Percentiles rank a stretch among this genome's conserved stretches.
Evolutionary conservation across 768 basidiomycete genomes (phyloP).

Genomic region (Coprinopsis sp.): DNA sequence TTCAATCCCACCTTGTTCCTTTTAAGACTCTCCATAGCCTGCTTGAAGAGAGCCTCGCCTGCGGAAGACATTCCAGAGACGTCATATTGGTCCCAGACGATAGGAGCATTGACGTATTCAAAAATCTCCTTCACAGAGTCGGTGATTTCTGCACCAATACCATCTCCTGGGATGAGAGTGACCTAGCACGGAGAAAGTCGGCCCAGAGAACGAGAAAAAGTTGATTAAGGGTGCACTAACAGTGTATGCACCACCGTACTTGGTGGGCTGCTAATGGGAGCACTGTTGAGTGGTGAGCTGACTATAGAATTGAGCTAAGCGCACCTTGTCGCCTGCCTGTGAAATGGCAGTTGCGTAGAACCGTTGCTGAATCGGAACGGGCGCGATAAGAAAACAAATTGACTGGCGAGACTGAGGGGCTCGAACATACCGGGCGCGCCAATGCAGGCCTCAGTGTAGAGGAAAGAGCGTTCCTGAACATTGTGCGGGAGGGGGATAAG

Average conservation of each 20-base stretch:
- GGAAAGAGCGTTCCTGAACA: constrained; percentile 66
- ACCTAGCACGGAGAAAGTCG: constrained; percentile 47
- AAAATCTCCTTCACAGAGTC: constrained; percentile 99
- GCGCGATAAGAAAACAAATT: constrained; percentile 59
- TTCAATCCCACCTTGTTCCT: constrained; percentile 97
- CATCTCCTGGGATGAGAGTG: constrained; percentile 96
- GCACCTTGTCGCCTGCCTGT: constrained; percentile 6
- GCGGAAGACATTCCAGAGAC: constrained; percentile 94
- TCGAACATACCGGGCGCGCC: constrained; percentile 48
- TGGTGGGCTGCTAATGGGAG: constrained; percentile 58
- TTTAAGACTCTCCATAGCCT: constrained; percentile 97
- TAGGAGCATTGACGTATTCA: constrained; percentile 94
- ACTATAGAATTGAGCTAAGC: constrained; percentile 4
- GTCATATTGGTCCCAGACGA: constrained; percentile 98
- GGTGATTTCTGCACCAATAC: constrained; percentile 95
- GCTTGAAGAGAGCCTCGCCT: constrained; percentile 92
- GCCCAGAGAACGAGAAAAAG: constrained; percentile 19
- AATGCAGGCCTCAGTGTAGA: constrained; percentile 50
- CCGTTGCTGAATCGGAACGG: not conserved
- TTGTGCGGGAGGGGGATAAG: constrained; percentile 33
- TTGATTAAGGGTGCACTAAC: constrained; percentile 38
- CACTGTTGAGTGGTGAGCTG: constrained; percentile 12
- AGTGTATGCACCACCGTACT: constrained; percentile 91
- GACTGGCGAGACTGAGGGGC: constrained; percentile 4
- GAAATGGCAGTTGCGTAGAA: not conserved